A percentile compares a stretch with the other conserved stretches of the same genome.
phyloP scores from a whole-genome alignment of 805 yeast genomes.

The Candida railenensis region DNA sequence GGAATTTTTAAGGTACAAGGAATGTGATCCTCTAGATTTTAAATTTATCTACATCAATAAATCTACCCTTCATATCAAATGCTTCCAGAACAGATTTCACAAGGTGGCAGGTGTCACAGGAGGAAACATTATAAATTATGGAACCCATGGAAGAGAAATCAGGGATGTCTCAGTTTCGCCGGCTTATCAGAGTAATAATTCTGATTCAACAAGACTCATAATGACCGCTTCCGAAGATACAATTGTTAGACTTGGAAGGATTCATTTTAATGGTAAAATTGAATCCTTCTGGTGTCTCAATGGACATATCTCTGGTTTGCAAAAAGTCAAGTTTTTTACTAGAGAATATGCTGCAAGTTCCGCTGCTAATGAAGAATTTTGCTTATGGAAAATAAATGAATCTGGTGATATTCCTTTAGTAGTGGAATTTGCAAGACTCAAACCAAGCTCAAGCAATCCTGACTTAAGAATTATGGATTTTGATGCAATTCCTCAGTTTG shows the following conservation, averaged over 20 bases:
- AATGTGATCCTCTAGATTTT: constrained; percentile 17
- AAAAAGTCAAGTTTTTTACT: constrained; percentile 63
- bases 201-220: constrained; percentile 33
- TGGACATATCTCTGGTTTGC: constrained; percentile 88
- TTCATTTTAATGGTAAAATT: constrained; percentile 41
- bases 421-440: constrained; percentile 49
- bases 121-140: constrained; percentile 42
- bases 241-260: constrained; percentile 56
- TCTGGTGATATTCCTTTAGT: constrained; percentile 43
- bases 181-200: constrained; percentile 13
- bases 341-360: constrained; percentile 46
- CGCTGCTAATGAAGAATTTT: constrained; percentile 87
- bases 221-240: constrained; percentile 92
- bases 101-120: constrained; percentile 5
- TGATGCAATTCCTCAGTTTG: constrained; percentile 44
- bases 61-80: constrained; percentile 43
- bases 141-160: constrained; percentile 91
- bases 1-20: constrained; percentile 41
- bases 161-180: constrained; percentile 66
- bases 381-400: constrained; percentile 64
- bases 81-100: constrained; percentile 17
- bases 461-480: constrained; percentile 92
- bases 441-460: constrained; percentile 55
- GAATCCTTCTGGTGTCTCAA: constrained; percentile 60
- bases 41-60: constrained; percentile 59